These are phyloP conservation scores for Colletotrichum shisoi DNA, from an alignment of 2,329 filamentous ascomycete species.

Conservation along the genomic window DNA sequence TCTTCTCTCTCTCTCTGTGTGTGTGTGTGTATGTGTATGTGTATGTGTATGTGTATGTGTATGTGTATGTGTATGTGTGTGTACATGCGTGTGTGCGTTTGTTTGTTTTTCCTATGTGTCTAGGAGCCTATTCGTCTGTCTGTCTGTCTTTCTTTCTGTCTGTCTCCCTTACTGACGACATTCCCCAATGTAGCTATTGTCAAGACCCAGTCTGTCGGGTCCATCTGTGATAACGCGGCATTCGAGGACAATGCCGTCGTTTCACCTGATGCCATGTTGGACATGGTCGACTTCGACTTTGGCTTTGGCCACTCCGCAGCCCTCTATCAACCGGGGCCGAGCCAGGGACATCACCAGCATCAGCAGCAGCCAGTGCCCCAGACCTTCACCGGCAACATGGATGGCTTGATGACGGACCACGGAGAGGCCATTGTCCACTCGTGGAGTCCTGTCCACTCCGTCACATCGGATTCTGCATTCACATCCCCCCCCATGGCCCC, in stretches of 20 bases:
- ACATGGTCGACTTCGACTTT: constrained; percentile 49
- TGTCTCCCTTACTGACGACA: constrained; percentile 31
- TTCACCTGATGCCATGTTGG: constrained; percentile 46
- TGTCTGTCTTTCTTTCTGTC: too few species aligned
- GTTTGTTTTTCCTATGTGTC: constrained; percentile 36
- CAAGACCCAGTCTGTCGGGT: constrained; percentile 27
- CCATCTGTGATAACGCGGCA: constrained; percentile 15
- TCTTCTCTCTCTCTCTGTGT: too few species aligned
- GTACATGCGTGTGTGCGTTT: not conserved
- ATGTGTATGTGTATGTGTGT: constrained; percentile 2
- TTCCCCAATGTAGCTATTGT: constrained; percentile 31
- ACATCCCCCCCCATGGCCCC: constrained; percentile 31
- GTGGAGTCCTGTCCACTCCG: constrained; percentile 36
- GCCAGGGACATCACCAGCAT: not conserved
- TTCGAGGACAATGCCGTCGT: constrained; percentile 44
- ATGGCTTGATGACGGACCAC: constrained; percentile 32
- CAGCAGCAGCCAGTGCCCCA: constrained; percentile 44
- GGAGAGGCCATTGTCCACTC: constrained; percentile 26
- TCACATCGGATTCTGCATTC: constrained; percentile 32
- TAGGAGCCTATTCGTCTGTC: not conserved
- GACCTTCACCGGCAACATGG: constrained; percentile 27
- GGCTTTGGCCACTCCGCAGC: constrained; percentile 47
- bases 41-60: constrained; percentile 36
- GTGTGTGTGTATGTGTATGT: constrained; percentile 32
- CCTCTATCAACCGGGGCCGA: constrained; percentile 42